These are phyloP conservation scores for Scheffersomyces quercinus DNA, from an alignment of 1,139 yeast genomes.

Conservation along the genomic window DNA sequence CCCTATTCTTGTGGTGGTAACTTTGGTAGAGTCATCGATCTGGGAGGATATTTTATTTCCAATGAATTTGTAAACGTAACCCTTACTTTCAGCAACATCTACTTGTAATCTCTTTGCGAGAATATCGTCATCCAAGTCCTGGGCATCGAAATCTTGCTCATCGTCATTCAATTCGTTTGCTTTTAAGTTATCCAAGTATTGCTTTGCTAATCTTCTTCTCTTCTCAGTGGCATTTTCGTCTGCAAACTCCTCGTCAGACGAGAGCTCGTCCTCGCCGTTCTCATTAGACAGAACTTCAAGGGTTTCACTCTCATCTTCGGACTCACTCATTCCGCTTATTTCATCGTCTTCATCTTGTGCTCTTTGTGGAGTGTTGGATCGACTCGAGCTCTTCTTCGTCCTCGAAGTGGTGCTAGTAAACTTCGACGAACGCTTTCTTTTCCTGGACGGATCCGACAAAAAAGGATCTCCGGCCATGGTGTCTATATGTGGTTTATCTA, in stretches of 20 bases:
- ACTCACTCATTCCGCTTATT: slow-evolving; percentile 37
- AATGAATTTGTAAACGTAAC: slow-evolving; percentile 71
- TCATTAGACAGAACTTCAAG: slow-evolving; percentile 33
- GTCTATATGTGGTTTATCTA: slow-evolving; percentile 1
- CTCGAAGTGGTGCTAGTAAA: slow-evolving; percentile 20
- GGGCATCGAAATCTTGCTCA: slow-evolving; percentile 79
- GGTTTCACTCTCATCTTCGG: slow-evolving; percentile 29
- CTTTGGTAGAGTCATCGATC: slow-evolving; percentile 32
- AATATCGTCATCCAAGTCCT: slow-evolving; percentile 85
- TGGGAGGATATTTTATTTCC: slow-evolving; percentile 50
- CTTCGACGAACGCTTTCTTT: slow-evolving; percentile 44
- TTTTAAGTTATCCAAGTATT: slow-evolving; percentile 79
- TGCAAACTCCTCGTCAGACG: slow-evolving; percentile 69
- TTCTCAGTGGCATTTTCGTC: slow-evolving; percentile 89
- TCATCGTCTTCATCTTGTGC: slow-evolving; percentile 35
- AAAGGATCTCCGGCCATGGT: slow-evolving; percentile 59
- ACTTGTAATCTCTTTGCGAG: slow-evolving; percentile 75
- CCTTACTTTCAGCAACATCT: slow-evolving; percentile 89
- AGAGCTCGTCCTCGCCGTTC: slow-evolving; percentile 38
- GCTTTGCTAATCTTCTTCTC: slow-evolving; percentile 90
- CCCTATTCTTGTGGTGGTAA: slow-evolving; percentile 55
- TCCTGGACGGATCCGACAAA: slow-evolving; percentile 59
- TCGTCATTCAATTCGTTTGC: slow-evolving; percentile 49
- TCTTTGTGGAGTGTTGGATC: slow-evolving; percentile 7
- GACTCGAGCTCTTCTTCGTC: slow-evolving; percentile 10